A percentile compares a stretch with the other conserved stretches of the same genome.
Conservation (phyloP, 208 protist species). For the Trypanosoma lewisi region DNA sequence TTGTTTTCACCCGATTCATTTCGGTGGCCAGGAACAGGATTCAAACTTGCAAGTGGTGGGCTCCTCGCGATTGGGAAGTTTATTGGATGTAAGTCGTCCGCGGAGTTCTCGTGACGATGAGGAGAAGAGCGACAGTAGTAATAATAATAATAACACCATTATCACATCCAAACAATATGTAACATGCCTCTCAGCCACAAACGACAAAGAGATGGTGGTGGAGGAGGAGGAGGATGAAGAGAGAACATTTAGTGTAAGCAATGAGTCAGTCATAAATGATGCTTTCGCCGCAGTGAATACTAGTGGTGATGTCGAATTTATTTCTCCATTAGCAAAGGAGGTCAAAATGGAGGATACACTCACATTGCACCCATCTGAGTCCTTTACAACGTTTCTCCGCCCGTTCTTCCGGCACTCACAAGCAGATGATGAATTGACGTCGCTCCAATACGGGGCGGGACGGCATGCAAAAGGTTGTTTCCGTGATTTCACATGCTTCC, state of each 20-base stretch:
- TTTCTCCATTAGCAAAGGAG: neutral
- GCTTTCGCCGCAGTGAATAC: neutral
- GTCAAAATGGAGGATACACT: neutral
- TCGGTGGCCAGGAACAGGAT: neutral
- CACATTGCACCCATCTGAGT: conserved; percentile 8
- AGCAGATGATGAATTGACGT: conserved; percentile 27
- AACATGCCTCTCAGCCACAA: conserved; percentile 8
- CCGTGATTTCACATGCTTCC: conserved; percentile 34
- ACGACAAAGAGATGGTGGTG: neutral
- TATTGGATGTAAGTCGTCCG: too few species aligned
- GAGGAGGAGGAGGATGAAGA: conserved; percentile 7
- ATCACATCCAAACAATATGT: conserved; percentile 4
- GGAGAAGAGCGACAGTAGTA: too few species aligned
- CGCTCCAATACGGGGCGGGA: conserved; percentile 37
- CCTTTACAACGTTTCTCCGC: conserved; percentile 45
- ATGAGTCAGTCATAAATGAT: neutral
- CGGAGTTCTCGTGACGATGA: too few species aligned
- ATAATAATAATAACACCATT: neutral
- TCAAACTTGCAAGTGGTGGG: neutral
- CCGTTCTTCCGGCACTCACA: conserved; percentile 12
- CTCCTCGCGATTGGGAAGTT: too few species aligned
- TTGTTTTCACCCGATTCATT: neutral
- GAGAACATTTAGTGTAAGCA: neutral
- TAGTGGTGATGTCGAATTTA: neutral
- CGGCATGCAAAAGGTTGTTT: conserved; percentile 4